Base-by-base conservation (phyloP, 1,284 basidiomycete species). In the Sporisorium graminicola region DNA sequence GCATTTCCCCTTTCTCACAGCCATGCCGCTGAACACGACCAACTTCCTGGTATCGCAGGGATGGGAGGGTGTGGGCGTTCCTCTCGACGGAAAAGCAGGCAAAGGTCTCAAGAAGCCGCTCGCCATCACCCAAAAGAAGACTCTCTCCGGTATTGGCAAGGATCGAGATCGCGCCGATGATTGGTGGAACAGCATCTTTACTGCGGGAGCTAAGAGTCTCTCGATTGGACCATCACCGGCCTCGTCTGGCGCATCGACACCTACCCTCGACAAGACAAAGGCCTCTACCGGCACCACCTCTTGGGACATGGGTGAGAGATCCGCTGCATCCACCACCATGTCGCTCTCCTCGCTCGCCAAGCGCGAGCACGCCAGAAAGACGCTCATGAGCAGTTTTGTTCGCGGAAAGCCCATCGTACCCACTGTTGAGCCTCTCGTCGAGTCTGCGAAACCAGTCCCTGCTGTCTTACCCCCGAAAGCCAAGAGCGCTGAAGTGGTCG, bases 121-220 rank as follows among this genome's bases (percentile, higher is more conserved):
- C 22, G 72, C 77, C n/a, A 81, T 85, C 35, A 77, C 81, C 3
- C 77, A 79, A 54, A 84, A 82, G 46, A 77, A 80, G 22, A 80
- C 76, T 31, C 74, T 85, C 18, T 75, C 74, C 20, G 84, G 84
- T 16, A 66, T 85, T 6, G 84, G 84, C 44, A 81, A 82, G 58
- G 79, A 85, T 51, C 63, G 84, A 27, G 84, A 85, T 43, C 65
- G 84, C 12, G 83, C 83, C 5, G 77, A 82, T 26, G 84, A 85
- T 37, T 85, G 84, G 84, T 85, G 84, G 84, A 83, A 85, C 58
- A 81, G 81, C 57, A 76, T 85, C 42, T 85, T 84, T 56, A 81
- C 82, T 7, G 77, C 81, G 4, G 70, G 78, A 3, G 81, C 81
- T 6, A 82, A 82, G 57, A 75, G 75, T 16, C 66, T 84, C n/a